Conservation (phyloP, 768 basidiomycete species). For the Auricularia heimuer region DNA sequence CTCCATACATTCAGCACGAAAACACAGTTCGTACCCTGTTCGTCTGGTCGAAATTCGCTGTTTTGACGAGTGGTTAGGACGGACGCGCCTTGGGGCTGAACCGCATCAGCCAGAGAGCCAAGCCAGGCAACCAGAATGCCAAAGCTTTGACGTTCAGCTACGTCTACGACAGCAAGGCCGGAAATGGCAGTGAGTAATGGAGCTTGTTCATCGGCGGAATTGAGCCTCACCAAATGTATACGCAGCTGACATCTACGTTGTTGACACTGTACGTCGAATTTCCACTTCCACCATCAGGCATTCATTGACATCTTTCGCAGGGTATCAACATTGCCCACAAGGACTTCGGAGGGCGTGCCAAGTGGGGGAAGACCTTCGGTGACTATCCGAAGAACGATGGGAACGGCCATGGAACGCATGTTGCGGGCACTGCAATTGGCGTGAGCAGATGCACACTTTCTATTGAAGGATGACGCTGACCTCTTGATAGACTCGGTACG, state of each 20-base stretch:
- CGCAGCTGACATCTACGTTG: not conserved
- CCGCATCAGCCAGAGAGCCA: not conserved
- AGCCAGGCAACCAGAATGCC: not conserved
- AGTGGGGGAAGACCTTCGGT: slow-evolving; percentile 9
- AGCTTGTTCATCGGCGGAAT: not conserved
- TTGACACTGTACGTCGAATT: not conserved
- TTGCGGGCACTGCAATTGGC: slow-evolving; percentile 8
- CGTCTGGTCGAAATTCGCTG: too few species aligned
- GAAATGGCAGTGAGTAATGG: not conserved
- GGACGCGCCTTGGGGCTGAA: not conserved
- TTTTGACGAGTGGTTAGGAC: not conserved
- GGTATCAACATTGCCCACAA: slow-evolving; percentile 1
- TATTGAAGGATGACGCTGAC: not conserved
- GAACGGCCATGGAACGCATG: slow-evolving; percentile 11
- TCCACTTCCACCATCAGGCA: not conserved
- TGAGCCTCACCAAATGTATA: not conserved
- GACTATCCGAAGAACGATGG: slow-evolving; percentile 1
- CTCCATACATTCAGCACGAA: too few species aligned
- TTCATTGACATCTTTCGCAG: not conserved
- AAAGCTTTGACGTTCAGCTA: not conserved
- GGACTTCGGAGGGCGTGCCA: slow-evolving; percentile 6
- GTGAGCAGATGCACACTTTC: not conserved
- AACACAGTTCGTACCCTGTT: too few species aligned
- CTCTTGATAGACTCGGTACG: slow-evolving; percentile 8
- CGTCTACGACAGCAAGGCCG: not conserved